Evolutionary conservation across 2,329 filamentous ascomycete species (phyloP), one percentile per base, ranked within the genome.

Genomic region (Exophiala lecanii-corni): DNA sequence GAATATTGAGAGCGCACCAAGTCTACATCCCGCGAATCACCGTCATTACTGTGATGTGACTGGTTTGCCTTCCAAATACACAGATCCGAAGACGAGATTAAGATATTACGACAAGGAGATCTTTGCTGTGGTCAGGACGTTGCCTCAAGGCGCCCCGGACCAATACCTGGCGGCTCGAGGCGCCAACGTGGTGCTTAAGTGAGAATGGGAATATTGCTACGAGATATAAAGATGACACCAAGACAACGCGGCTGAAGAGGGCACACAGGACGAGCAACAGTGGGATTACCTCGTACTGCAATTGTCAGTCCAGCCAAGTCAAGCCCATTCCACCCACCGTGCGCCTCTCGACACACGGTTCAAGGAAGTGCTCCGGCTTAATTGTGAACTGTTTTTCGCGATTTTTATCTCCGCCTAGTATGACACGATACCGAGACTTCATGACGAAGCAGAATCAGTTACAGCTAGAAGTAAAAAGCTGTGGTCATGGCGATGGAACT

Each of bases 291-390:
- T n/a, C n/a, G n/a, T 12, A 26, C 6, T 6, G 23, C 23, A 26
- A 18, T 77, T 91, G 86, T 92, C 69, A 73, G 85, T 83, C 78
- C 85, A 82, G 79, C 86, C 86, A 87, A 95, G 87, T 94, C 89
- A 95, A 94, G 79, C 87, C 73, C 76, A 82, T 79, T 83, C 87
- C 85, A 95, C 81, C 82, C 86, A 84, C 80, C 81, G 73, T 69
- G 65, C 65, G 73, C 79, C 85, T 94, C 70, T 94, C 86, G 72
- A 78, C 70, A 72, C 73, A 75, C 80, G 76, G 80, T 82, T 86
- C 78, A 82, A 89, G 81, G 82, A 83, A 82, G 79, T 79, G 86
- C 89, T 94, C 89, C 89, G 89, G 89, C 89, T 96, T 95, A 95
- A 92, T 94, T 84, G 87, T 83, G 86, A 87, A 51, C 49, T 43